Evolutionary conservation across 805 yeast genomes (phyloP).

Genomic region (Nakazawaea holstii): DNA sequence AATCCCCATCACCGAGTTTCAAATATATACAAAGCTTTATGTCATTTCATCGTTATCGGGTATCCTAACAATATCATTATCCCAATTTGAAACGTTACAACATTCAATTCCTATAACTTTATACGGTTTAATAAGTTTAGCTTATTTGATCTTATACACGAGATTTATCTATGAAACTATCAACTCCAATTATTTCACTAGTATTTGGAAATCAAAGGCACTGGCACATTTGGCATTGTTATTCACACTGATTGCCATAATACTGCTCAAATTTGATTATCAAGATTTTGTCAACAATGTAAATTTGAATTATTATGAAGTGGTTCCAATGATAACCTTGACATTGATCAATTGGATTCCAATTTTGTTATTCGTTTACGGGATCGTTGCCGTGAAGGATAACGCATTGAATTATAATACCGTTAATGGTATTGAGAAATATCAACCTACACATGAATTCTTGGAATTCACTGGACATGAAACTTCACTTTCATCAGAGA

Average conservation of each 20-base stretch:
- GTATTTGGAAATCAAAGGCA: constrained; percentile 5
- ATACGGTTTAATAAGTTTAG: not conserved
- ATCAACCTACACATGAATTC: constrained; percentile 10
- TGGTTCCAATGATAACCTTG: not conserved
- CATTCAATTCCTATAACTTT: not conserved
- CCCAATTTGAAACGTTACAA: not conserved
- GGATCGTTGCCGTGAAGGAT: constrained; percentile 5
- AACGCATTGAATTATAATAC: constrained; percentile 7
- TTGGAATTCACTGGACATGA: constrained; percentile 3
- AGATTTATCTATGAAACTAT: not conserved
- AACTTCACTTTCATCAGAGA: constrained; percentile 1
- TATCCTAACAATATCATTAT: not conserved
- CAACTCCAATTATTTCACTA: constrained; percentile 1
- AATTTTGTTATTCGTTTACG: not conserved
- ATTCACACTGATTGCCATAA: not conserved
- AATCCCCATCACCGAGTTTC: constrained; percentile 9
- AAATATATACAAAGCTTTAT: constrained; percentile 8
- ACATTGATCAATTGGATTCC: constrained; percentile 6
- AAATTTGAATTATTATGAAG: not conserved
- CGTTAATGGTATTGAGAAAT: constrained; percentile 3
- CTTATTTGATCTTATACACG: not conserved
- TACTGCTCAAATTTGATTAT: not conserved
- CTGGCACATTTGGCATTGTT: not conserved
- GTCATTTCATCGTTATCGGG: constrained; percentile 8
- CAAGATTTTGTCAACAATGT: not conserved